Conservation (phyloP, 2,329 filamentous ascomycete genomes). For the Biscogniauxia sp. region DNA sequence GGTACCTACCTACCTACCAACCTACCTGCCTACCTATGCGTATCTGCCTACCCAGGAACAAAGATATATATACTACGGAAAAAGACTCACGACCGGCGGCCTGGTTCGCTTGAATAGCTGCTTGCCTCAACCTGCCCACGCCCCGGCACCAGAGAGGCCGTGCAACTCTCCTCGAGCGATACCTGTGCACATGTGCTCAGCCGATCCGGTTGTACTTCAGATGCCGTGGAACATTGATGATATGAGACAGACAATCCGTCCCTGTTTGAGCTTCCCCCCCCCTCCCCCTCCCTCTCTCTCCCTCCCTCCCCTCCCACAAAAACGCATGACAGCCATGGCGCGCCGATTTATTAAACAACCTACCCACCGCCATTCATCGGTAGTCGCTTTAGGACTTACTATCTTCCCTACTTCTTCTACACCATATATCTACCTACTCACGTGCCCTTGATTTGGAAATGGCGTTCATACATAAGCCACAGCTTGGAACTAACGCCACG, state of each 20-base stretch:
- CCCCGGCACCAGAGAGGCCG: slow-evolving; percentile 7
- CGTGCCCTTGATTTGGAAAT: too few relatives aligned
- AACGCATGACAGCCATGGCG: background rate
- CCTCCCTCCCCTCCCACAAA: background rate
- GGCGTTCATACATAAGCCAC: background rate
- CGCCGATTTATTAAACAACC: background rate
- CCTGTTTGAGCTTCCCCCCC: slow-evolving; percentile 22
- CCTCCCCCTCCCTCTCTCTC: too few relatives aligned
- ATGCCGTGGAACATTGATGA: slow-evolving; percentile 26
- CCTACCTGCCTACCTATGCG: background rate
- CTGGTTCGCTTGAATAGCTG: slow-evolving; percentile 11
- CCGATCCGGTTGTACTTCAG: slow-evolving; percentile 30
- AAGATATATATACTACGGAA: background rate
- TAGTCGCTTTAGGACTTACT: background rate
- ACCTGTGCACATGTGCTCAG: slow-evolving; percentile 27
- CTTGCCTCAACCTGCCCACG: background rate
- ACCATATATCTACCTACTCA: background rate
- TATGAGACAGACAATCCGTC: slow-evolving; percentile 26
- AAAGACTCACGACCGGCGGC: slow-evolving; percentile 15
- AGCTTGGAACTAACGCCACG: background rate
- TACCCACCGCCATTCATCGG: background rate
- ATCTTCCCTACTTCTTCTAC: background rate
- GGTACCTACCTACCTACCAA: too few relatives aligned
- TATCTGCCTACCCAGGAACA: background rate
- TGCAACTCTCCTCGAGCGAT: slow-evolving; percentile 27